Evolutionary conservation across 768 basidiomycete species (phyloP).

Genomic region (Tricholomella constricta): DNA sequence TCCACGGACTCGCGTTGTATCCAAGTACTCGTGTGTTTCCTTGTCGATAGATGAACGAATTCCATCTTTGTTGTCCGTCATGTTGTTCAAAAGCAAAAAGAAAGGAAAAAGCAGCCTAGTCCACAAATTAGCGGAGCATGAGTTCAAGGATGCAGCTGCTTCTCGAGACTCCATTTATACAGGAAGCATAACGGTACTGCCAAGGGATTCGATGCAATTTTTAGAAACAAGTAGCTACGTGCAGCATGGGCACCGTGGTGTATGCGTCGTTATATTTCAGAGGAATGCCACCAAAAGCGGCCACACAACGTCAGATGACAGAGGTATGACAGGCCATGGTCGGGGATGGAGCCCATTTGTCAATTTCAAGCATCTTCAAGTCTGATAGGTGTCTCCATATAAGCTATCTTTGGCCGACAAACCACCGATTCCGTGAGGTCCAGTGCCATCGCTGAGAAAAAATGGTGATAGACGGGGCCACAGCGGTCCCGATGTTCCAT

Average conservation of each 20-base stretch:
- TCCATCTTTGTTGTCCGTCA: slow-evolving; percentile 11
- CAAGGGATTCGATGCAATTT: background rate
- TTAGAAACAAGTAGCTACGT: background rate
- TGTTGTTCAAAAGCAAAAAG: background rate
- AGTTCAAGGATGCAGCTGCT: background rate
- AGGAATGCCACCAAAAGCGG: background rate
- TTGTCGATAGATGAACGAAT: slow-evolving; percentile 28
- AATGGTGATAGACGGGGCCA: no score
- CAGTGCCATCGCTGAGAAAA: no score
- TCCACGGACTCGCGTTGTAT: slow-evolving; percentile 5
- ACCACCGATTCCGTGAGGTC: background rate
- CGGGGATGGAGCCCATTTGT: background rate
- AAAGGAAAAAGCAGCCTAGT: background rate
- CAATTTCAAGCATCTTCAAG: background rate
- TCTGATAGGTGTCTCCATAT: background rate
- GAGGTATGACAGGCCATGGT: background rate
- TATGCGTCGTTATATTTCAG: background rate
- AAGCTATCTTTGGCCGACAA: background rate
- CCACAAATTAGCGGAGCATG: background rate
- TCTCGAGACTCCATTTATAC: background rate
- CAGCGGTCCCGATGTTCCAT: no score
- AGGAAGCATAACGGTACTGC: background rate
- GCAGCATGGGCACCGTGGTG: background rate
- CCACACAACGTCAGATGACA: background rate
- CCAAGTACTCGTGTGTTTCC: slow-evolving; percentile 17